Base-by-base conservation (phyloP, 768 basidiomycete genomes). In the Boletus insuetus region DNA sequence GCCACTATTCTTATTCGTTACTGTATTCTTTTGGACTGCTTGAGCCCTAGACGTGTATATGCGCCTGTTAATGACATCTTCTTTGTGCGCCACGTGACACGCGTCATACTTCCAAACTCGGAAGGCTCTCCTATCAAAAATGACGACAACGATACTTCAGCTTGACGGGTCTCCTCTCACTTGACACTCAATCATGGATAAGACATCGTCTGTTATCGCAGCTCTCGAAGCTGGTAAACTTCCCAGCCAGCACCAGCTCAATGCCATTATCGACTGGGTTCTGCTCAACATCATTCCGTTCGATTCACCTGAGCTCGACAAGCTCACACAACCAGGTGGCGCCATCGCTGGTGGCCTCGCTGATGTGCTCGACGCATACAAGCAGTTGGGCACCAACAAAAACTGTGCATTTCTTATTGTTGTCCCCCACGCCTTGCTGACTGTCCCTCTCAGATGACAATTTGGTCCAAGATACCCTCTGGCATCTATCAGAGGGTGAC, bases 191-290 rank as follows among this genome's bases (percentile, higher is more conserved):
- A 48, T n/a, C 54, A 89, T 89, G 86, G 85, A 90, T 54, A 82
- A 80, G 72, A 56, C 79, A 46, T 75, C 84, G 17, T 83, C 84
- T 37, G 62, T 88, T 24, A 65, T 85, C 53, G 88, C 85, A 45
- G 88, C 88, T 9, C 69, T 89, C 61, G 79, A 83, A 58, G 86
- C 86, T 17, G 86, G 86, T 20, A 90, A 90, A 64, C 73, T 88
- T 5, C 88, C 88, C 17, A 77, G 76, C 2, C 83, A 86, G 12
- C 68, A 78, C 29, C 88, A 90, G 64, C 59, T 81, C 38, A 76
- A 76, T 56, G 64, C 64, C 0, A 75, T 79, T 63, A 76, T 86
- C 58, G 81, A 86, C 64, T 83, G 78, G 76, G 62, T 82, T 44
- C 80, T 82, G 39, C 64, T 75, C 13, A 74, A 80, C 35, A 73